These are phyloP conservation scores for Beauveria brongniartii DNA, from an alignment of 2,329 filamentous ascomycete species.

Conservation along the genomic window DNA sequence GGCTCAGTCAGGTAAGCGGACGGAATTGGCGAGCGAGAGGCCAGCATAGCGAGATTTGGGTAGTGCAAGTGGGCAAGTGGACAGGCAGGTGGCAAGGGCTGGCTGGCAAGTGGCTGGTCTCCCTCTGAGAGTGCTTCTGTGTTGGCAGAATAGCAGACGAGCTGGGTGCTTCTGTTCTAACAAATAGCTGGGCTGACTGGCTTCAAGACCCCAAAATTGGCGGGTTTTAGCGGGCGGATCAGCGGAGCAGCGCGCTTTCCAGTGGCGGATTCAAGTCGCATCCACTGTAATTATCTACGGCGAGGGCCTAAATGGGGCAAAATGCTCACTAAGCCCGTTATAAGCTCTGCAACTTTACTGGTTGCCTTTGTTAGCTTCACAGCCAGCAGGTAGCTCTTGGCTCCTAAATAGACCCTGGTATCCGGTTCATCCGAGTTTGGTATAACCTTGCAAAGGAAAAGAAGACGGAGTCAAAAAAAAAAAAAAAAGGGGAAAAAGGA, in stretches of 20 bases:
- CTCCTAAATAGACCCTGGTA: neutral
- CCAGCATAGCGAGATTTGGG: conserved; percentile 1
- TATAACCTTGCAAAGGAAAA: neutral
- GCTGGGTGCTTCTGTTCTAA: too few species aligned
- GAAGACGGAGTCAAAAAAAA: too few species aligned
- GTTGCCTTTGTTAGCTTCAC: neutral
- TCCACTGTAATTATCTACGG: conserved; percentile 3
- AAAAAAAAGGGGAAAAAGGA: too few species aligned
- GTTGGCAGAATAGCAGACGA: neutral
- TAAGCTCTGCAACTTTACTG: neutral
- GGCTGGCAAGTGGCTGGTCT: neutral
- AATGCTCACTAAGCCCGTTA: neutral
- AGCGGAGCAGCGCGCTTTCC: neutral
- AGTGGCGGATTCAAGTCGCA: neutral
- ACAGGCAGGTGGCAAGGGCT: neutral
- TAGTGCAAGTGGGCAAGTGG: neutral
- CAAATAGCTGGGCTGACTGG: neutral
- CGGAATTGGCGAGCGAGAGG: conserved; percentile 4
- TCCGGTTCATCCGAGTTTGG: conserved; percentile 3
- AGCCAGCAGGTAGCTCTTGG: neutral
- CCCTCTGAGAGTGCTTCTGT: neutral
- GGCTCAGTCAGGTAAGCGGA: conserved; percentile 3
- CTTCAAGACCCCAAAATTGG: neutral
- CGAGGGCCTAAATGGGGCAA: neutral
- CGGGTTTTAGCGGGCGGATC: neutral